Base-by-base conservation (phyloP, 1,284 basidiomycete species). In the Microbotryum violaceum region DNA sequence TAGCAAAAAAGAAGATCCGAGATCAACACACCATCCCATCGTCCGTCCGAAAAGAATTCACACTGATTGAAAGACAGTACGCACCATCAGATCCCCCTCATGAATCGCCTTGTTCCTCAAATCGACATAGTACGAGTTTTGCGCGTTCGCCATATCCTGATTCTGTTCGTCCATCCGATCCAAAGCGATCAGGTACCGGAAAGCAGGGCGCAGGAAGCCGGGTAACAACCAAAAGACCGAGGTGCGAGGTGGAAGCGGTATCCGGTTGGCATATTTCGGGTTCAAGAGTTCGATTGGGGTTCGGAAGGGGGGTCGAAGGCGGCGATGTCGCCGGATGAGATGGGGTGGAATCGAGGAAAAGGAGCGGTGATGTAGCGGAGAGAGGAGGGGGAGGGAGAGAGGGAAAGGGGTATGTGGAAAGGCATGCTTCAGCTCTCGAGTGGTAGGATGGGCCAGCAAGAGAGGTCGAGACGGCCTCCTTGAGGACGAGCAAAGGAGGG, bases 41-140 rank as follows among this genome's bases (percentile, higher is more conserved):
- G 23, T 16, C 1, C 16, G 44, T 45, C 37, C 37, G n/a, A n/a
- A n/a, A n/a, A 21, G 21, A 2, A 16, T 3, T 8, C 29, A 20
- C 12, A 2, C 10, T 2, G 7, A 25, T 3, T 21, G 21, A 27
- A 18, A 23, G n/a, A 9, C 4, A 25, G 50, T 52, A 25, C 27
- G 50, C 50, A 82, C 83, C 89, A 91, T 91, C 72, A 68, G 49
- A 45, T 74, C 76, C 3, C 87, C 87, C 69, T 87, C 86, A 56
- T 82, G 79, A 55, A 83, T 85, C 10, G 90, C 91, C 65, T 82
- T 80, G 60, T 83, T 82, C 21, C 91, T 83, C 46, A 92, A 80
- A 23, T 78, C 75, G 57, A 78, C 76, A 71, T 92, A 92, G 67
- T 86, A 78, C 31, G 81, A 78, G 71, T 90, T 82, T 49, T 70